Conservation (phyloP, 441 rosid species). For the Pelargonium australe region DNA sequence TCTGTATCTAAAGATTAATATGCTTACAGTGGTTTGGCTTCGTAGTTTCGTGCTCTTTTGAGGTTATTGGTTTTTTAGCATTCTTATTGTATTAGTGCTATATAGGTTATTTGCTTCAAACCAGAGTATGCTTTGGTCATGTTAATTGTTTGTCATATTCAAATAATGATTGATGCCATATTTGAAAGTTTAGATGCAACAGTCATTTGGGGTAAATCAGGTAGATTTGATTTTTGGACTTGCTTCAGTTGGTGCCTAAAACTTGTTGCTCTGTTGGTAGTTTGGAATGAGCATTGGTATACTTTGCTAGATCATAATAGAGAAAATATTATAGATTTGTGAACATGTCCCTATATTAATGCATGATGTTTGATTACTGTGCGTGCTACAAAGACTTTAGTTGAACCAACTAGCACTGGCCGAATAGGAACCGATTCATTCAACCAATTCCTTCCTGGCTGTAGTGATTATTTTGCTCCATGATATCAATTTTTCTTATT, state of each 20-base stretch:
- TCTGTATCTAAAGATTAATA: background rate
- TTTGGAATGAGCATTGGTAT: background rate
- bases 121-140: background rate
- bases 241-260: background rate
- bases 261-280: background rate
- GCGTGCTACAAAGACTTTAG: background rate
- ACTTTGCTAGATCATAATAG: background rate
- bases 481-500: background rate
- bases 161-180: background rate
- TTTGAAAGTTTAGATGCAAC: background rate
- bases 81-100: background rate
- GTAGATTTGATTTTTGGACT: background rate
- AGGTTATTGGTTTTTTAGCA: conserved; percentile 2
- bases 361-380: background rate
- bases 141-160: background rate
- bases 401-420: background rate
- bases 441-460: background rate
- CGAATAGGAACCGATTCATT: background rate
- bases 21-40: background rate
- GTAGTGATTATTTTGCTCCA: background rate
- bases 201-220: background rate
- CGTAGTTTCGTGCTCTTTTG: background rate
- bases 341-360: background rate
- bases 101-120: background rate
- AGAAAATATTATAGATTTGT: background rate